Conservation (phyloP, 148 eudicot genomes). For the Rheum nobile region DNA sequence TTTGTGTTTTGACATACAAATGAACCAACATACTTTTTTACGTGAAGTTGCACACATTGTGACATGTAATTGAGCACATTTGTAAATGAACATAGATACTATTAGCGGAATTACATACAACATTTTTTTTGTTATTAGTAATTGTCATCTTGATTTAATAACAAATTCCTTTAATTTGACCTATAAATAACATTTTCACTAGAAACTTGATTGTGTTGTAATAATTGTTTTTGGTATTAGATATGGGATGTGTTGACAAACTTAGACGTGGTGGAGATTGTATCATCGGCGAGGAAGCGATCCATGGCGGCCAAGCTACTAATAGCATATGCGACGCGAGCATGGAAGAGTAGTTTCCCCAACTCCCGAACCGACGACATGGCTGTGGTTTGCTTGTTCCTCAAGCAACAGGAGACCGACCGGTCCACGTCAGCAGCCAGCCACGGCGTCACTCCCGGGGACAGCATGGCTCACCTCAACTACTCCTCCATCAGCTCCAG, state of each 20-base stretch:
- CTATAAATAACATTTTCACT: neutral
- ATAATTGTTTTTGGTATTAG: constrained; percentile 19
- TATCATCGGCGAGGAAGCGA: constrained; percentile 50
- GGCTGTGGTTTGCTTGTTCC: constrained; percentile 50
- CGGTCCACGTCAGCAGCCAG: neutral
- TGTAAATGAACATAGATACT: too few species aligned
- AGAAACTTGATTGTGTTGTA: neutral
- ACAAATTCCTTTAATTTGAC: neutral
- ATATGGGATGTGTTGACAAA: constrained; percentile 88
- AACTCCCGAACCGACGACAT: constrained; percentile 61
- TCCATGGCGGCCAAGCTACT: constrained; percentile 60
- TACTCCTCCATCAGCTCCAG: neutral
- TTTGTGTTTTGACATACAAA: neutral
- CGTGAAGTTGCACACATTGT: neutral
- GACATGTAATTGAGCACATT: too few species aligned
- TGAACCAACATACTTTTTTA: too few species aligned
- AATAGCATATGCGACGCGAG: constrained; percentile 44
- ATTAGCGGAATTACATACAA: too few species aligned
- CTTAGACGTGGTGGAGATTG: constrained; percentile 53
- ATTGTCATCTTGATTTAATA: too few species aligned
- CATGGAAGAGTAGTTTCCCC: constrained; percentile 65
- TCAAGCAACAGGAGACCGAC: constrained; percentile 21
- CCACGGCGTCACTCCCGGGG: neutral
- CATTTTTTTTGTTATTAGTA: too few species aligned
- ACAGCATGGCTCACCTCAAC: neutral